Evolutionary conservation across 106 monocot genomes (phyloP).

Genomic region (Dendrobium catenatum): DNA sequence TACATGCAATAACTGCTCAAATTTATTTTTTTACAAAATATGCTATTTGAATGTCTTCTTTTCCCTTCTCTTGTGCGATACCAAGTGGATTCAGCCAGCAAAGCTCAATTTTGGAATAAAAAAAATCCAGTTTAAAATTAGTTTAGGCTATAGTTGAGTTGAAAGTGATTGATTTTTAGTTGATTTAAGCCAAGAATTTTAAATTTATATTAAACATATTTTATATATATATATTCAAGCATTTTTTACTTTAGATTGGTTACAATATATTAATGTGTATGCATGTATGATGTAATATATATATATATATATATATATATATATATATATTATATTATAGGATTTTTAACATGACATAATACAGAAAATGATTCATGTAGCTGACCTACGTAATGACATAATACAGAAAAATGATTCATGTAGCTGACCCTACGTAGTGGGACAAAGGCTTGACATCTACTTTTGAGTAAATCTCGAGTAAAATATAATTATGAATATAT

Average conservation of each 20-base stretch:
- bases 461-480: too few species aligned
- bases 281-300: too few species aligned
- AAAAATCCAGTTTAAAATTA: not conserved
- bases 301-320: too few species aligned
- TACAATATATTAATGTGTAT: not conserved
- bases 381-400: too few species aligned
- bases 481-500: too few species aligned
- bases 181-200: not conserved
- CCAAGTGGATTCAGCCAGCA: not conserved
- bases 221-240: not conserved
- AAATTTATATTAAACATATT: not conserved
- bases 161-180: not conserved
- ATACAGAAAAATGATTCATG: too few species aligned
- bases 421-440: too few species aligned
- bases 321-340: too few species aligned
- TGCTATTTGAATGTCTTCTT: not conserved
- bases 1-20: not conserved
- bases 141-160: not conserved
- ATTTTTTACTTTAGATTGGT: not conserved
- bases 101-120: not conserved
- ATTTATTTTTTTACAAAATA: not conserved
- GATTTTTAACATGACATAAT: too few species aligned
- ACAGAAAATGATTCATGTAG: too few species aligned
- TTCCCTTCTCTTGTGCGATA: not conserved
- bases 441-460: too few species aligned